Conservation (phyloP, 805 yeast genomes). For the Lachancea fermentati region DNA sequence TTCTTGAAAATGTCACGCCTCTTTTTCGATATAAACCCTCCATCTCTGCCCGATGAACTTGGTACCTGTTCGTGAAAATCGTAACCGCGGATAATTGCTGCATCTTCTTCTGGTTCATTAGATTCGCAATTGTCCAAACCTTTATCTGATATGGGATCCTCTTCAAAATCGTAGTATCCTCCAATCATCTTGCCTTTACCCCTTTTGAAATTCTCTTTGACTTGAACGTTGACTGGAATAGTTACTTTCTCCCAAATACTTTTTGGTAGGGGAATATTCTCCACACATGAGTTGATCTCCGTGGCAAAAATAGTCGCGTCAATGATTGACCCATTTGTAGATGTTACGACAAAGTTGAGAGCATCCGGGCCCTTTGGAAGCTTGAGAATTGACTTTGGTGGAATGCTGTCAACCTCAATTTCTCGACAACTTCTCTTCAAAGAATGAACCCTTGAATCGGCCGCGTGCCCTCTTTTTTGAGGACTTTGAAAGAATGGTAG, state of each 20-base stretch:
- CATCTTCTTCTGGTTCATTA: constrained; percentile 13
- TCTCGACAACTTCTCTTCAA: too few species aligned
- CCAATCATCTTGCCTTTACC: constrained; percentile 16
- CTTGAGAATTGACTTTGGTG: constrained; percentile 21
- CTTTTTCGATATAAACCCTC: too few species aligned
- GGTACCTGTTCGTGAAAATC: too few species aligned
- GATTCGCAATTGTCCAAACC: constrained; percentile 3
- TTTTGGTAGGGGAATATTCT: constrained; percentile 20
- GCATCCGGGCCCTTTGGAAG: constrained; percentile 10
- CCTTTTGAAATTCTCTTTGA: constrained; percentile 22
- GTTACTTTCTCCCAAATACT: constrained; percentile 25
- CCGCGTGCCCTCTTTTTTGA: too few species aligned
- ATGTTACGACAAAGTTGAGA: constrained; percentile 25
- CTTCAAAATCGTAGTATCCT: constrained; percentile 12
- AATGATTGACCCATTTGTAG: constrained; percentile 26
- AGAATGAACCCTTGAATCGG: too few species aligned
- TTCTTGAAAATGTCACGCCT: too few species aligned
- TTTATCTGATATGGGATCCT: constrained; percentile 6
- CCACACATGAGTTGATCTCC: constrained; percentile 24
- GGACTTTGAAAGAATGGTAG: too few species aligned
- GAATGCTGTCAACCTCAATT: too few species aligned
- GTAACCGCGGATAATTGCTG: constrained; percentile 29
- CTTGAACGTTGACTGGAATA: constrained; percentile 27
- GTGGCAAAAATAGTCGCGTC: constrained; percentile 33
- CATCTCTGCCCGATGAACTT: too few species aligned